Conservation (phyloP, 2,329 filamentous ascomycete species). For the Fonsecaea pedrosoi region DNA sequence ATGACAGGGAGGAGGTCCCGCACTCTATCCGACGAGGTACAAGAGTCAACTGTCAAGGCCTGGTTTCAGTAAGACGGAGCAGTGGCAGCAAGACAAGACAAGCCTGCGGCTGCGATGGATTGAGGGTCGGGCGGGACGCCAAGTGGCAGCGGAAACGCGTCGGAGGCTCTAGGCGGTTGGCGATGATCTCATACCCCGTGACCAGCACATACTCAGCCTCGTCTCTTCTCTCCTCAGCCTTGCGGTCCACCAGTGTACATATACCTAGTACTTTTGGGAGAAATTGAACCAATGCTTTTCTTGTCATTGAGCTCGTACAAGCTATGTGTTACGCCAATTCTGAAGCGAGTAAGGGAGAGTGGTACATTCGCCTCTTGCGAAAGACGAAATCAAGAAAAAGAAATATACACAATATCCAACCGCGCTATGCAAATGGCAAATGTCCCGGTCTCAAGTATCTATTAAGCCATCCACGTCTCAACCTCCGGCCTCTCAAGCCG, state of each 20-base stretch:
- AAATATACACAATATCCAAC: background rate
- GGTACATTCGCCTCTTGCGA: background rate
- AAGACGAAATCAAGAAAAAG: background rate
- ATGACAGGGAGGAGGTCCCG: conserved; percentile 19
- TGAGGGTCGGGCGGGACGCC: background rate
- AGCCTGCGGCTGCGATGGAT: background rate
- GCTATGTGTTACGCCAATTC: background rate
- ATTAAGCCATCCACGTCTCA: background rate
- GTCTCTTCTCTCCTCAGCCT: background rate
- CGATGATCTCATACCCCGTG: conserved; percentile 2
- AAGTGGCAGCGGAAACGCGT: conserved; percentile 1
- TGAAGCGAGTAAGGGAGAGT: background rate
- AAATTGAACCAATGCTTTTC: background rate
- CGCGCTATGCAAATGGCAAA: background rate
- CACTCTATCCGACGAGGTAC: background rate
- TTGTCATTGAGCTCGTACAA: background rate
- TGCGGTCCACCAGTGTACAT: background rate
- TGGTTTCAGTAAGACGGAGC: background rate
- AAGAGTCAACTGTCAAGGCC: background rate
- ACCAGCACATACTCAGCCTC: background rate
- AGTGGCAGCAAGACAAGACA: background rate
- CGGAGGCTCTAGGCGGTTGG: background rate
- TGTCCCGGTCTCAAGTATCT: background rate
- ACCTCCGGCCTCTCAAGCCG: background rate
- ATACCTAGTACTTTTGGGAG: too few relatives aligned